Base-by-base conservation (phyloP, 352 stramenopile genomes). In the Pelagophyceae sp. region DNA sequence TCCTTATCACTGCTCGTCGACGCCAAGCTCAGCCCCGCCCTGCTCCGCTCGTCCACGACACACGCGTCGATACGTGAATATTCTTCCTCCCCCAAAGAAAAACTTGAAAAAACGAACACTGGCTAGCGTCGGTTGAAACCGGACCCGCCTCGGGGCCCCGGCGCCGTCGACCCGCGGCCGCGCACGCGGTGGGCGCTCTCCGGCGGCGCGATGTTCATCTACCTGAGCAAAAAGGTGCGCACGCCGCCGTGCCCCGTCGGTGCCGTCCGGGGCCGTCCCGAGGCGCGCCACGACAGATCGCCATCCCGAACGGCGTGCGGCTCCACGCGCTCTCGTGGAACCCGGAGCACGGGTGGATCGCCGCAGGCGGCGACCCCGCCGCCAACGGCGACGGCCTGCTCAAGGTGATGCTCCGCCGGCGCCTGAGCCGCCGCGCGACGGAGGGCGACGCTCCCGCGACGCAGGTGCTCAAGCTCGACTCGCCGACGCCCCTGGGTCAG, bases 271-370 rank as follows among this genome's bases (percentile, higher is more conserved):
- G 6, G 6, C 6, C 40, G 6, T n/a, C 11, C 2, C 54, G 11
- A n/a, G 11, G 54, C 2, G 15, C 15, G 11, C 54, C 15, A 15
- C 54, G 54, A 63, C 54, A 71, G 61, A 71, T 71, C 61, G 92
- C 93, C 64, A 96, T 97, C 79, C 92, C 92, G 20, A 97, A 97
- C 83, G 92, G 93, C 76, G 86, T 93, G 54, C 91, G 93, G 84
- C 86, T 97, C 45, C 89, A 90, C 23, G 95, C 89, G 79, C 83
- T 93, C 40, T 86, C 90, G 38, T 97, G 93, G 92, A 97, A 96
- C 82, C 87, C 89, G 50, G 90, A 95, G 61, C 90, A 96, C 35
- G 93, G 93, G 54, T 97, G 90, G 90, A 97, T 97, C 82, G 93
- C 93, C 38, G 97, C 93, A 77, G 93, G 93, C 45, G 93, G 93